Evolutionary conservation across 2,329 filamentous ascomycete species (phyloP), one percentile per base, ranked within the genome.

Genomic region (Fusarium annulatum): DNA sequence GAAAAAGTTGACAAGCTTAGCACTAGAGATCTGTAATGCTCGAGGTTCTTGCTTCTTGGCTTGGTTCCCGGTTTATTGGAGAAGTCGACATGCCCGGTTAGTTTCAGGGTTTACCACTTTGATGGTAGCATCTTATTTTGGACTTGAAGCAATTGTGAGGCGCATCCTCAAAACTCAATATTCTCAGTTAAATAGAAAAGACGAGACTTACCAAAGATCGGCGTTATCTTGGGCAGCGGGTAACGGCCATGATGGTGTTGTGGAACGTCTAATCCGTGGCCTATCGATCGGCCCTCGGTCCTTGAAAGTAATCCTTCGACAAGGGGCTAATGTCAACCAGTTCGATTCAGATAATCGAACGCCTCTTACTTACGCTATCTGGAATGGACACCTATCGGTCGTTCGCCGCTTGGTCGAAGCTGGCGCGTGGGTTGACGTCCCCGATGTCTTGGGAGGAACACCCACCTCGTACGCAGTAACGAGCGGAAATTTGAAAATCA

Each of bases 71-170:
- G 3, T 49, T 4, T 49, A 33, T 9, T 49, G 28, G 10, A 18
- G 0, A 49, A 49, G 21, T 33, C 46, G 46, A 2, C 46, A 49
- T 7, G 9, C 7, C 21, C 30, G 15, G 7, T 3, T 1, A 0
- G 10, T 33, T 9, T 0, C 30, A 23, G 48, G 15, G 1, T 23
- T 34, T 9, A 51, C 30, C 3, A 34, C 4, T 2, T 51, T 51
- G 15, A 51, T 51, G 48, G 48, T 5, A 6, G 48, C 15, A 19
- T 51, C 48, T 34, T 51, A 51, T 14, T 51, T 51, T 14, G 28
- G 46, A 12, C 21, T 51, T 18, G 10, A 51, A 9, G 0, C n/a
- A 11, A 7, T 49, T n/a, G 10, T 49, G 28, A 34, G 11, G 3
- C 30, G 28, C 7, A 3, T 33, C 8, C 15, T 49, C 3, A 23